A percentile compares a stretch with the other conserved stretches of the same genome.
These are phyloP conservation scores for Acrocalymma vagum DNA, from an alignment of 2,329 filamentous ascomycete genomes.

Conservation along the genomic window DNA sequence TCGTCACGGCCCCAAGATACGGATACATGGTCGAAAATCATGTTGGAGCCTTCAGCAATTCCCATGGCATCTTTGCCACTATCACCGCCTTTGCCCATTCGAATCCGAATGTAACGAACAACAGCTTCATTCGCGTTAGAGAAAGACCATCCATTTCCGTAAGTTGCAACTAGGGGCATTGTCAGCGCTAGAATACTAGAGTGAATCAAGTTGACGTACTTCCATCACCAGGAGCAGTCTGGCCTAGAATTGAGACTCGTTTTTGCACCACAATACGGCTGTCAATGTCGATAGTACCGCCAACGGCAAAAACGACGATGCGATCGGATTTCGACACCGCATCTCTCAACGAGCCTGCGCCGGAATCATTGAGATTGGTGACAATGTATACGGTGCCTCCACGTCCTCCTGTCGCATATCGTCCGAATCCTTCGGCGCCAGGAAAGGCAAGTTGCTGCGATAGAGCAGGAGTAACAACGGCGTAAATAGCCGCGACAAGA, in stretches of 20 bases:
- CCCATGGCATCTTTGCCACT: conserved; percentile 63
- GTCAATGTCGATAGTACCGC: conserved; percentile 59
- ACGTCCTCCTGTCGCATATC: conserved; percentile 56
- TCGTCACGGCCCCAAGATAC: conserved; percentile 66
- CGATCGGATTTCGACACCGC: conserved; percentile 58
- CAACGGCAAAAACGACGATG: conserved; percentile 60
- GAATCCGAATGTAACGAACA: conserved; percentile 64
- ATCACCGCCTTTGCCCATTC: conserved; percentile 61
- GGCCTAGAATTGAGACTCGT: conserved; percentile 60
- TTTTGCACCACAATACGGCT: conserved; percentile 58
- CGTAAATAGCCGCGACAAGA: no score
- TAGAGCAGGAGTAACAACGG: no score
- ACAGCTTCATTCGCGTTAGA: conserved; percentile 63
- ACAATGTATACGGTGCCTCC: conserved; percentile 59
- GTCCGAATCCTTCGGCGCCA: conserved; percentile 61
- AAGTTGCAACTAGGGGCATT: no score
- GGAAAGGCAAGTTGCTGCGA: conserved; percentile 61
- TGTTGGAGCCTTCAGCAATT: conserved; percentile 61
- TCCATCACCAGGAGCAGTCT: conserved; percentile 60
- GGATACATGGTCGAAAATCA: conserved; percentile 66
- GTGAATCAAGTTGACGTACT: no score
- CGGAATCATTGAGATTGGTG: conserved; percentile 58
- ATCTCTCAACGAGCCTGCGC: conserved; percentile 60
- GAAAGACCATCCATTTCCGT: conserved; percentile 64
- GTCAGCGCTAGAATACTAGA: no score